Conservation (phyloP, 345 rosid species). For the Triadica sebifera region DNA sequence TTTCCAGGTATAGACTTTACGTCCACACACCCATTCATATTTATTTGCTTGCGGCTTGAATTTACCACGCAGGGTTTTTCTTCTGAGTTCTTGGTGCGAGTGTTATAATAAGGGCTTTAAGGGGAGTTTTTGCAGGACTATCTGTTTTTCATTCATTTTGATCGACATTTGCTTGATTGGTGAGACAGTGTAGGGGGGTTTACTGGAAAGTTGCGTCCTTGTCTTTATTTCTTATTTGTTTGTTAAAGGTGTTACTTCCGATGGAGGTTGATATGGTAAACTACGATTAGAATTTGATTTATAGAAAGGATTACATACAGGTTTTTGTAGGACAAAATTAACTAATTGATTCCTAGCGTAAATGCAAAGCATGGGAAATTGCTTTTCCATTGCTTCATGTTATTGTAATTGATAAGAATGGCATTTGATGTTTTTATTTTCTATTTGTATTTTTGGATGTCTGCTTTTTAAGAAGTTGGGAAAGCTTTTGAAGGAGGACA, state of each 20-base stretch:
- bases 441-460: not conserved
- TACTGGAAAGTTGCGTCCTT: no score
- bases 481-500: not conserved
- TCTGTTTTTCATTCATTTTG: not conserved
- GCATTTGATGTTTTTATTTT: not conserved
- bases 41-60: not conserved
- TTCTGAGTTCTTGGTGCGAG: not conserved
- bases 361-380: not conserved
- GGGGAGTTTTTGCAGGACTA: not conserved
- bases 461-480: not conserved
- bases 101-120: constrained; percentile 26
- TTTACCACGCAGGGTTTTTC: not conserved
- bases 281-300: no score
- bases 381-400: not conserved
- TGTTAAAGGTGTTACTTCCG: no score
- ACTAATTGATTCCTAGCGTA: not conserved
- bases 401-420: not conserved
- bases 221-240: no score
- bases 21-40: not conserved
- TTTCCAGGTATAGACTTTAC: constrained; percentile 43
- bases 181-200: no score
- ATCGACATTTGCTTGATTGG: not conserved
- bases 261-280: no score
- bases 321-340: not conserved
- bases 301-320: not conserved